Base-by-base conservation (phyloP, 2,329 filamentous ascomycete genomes). In the Rutstroemia sp. region DNA sequence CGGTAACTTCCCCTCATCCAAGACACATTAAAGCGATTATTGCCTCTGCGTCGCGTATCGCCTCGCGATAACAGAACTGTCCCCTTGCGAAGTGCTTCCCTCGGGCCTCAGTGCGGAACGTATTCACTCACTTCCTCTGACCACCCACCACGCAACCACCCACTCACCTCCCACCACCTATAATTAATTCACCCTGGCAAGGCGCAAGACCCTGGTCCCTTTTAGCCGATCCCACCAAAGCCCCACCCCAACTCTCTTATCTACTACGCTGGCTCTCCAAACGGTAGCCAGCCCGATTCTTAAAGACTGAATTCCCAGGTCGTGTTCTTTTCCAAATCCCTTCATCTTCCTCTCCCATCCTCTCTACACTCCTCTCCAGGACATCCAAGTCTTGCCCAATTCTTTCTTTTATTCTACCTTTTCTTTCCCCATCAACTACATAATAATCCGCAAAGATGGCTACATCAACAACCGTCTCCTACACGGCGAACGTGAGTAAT, bases 401-500 rank as follows among this genome's bases (percentile, higher is more conserved):
- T 45, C 42, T 45, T 45, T 9, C 10, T 25, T 19, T 19, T 12
- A 45, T 23, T 12, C 10, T 14, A 45, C 8, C 4, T 9, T 17
- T 14, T 34, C 19, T 36, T 40, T 47, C 50, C 25, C n/a, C 50
- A 7, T 25, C 25, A 27, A 38, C 19, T 19, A 38, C 51, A 39
- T 39, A 53, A 53, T 39, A 54, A 58, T 58, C 49, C 60, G 60
- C 62, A 64, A 65, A 56, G 23, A 69, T 68, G 67, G 66, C 69
- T 52, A 42, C 58, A 52, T 65, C 66, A 51, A 63, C 64, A 40
- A 67, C 63, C 54, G 61, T 70, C 57, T 70, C 68, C 60, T 71
- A 73, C 60, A 67, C 72, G 57, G 61, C 64, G 62, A 75, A 73
- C 61, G 73, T 75, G 59, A 69, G 72, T 71, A 14, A 51, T 55